Percentiles rank a stretch among this genome's conserved stretches.
Conservation (phyloP, 306 rosid genomes). For the Sesbania bispinosa region DNA sequence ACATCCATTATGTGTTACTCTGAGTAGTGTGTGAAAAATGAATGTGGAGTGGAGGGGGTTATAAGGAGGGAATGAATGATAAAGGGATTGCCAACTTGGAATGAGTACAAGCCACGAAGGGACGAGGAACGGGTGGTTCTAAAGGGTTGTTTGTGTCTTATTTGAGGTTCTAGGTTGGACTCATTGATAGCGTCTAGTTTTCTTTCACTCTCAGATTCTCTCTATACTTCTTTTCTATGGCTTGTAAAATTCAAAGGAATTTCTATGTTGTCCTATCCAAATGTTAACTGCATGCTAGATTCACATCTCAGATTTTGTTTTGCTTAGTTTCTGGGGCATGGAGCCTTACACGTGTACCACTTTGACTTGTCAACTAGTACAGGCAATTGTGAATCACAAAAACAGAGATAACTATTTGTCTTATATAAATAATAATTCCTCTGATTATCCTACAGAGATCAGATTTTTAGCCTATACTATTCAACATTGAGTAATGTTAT, state of each 20-base stretch:
- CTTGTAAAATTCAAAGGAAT: constrained; percentile 4
- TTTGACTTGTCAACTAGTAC: background rate
- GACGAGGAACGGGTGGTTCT: constrained; percentile 48
- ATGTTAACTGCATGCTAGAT: constrained; percentile 25
- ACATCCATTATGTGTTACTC: constrained; percentile 42
- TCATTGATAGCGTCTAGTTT: constrained; percentile 36
- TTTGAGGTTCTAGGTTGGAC: constrained; percentile 27
- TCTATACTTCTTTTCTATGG: too few species aligned
- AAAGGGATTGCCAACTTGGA: constrained; percentile 41
- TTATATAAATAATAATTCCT: too few species aligned
- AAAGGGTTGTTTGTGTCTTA: constrained; percentile 25
- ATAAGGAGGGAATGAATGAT: constrained; percentile 55
- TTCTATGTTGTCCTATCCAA: constrained; percentile 11
- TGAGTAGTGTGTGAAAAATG: background rate
- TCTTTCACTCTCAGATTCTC: constrained; percentile 31
- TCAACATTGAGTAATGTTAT: too few species aligned
- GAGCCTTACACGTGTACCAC: constrained; percentile 48
- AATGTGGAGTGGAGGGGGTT: constrained; percentile 3
- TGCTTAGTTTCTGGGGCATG: constrained; percentile 20
- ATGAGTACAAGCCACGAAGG: constrained; percentile 34
- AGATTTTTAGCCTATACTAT: too few species aligned
- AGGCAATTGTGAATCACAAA: background rate
- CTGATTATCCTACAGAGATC: too few species aligned
- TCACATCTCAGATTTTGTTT: constrained; percentile 23
- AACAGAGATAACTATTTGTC: too few species aligned